phyloP scores from a whole-genome alignment of 2,329 filamentous ascomycete species.

The Ceratocystiopsis minuta region DNA sequence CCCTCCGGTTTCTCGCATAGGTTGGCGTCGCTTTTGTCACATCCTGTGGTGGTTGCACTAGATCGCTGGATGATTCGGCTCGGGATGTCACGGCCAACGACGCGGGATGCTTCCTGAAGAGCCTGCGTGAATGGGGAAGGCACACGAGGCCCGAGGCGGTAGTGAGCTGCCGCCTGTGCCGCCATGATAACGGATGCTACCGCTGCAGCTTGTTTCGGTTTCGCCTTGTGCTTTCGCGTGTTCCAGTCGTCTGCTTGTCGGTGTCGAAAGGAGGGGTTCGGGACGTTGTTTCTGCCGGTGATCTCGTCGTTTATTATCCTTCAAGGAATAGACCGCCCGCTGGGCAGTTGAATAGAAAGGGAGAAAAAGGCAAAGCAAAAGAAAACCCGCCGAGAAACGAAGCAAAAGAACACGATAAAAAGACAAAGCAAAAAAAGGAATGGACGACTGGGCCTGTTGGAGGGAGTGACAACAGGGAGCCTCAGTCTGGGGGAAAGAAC shows the following conservation, averaged over 20 bases:
- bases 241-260: background rate
- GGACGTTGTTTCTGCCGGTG: background rate
- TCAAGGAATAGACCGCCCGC: background rate
- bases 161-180: conserved; percentile 6
- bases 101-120: conserved; percentile 8
- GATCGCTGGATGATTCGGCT: conserved; percentile 10
- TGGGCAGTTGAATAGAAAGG: no score
- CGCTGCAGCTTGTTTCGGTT: background rate
- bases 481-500: conserved; percentile 4
- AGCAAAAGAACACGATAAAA: conserved; percentile 9
- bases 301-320: background rate
- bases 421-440: conserved; percentile 5
- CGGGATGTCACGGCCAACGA: conserved; percentile 7
- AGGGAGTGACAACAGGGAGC: background rate
- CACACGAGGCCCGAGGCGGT: conserved; percentile 13
- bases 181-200: conserved; percentile 7
- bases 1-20: conserved; percentile 43
- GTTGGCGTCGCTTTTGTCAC: conserved; percentile 15
- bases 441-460: conserved; percentile 7
- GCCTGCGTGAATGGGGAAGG: conserved; percentile 3
- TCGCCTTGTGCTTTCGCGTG: background rate
- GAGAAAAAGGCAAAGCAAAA: conserved; percentile 29
- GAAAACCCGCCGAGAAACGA: conserved; percentile 37
- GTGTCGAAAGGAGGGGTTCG: background rate
- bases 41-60: conserved; percentile 9